phyloP scores from a whole-genome alignment of 148 eudicot genomes.

The Tetragonia tetragonoides region DNA sequence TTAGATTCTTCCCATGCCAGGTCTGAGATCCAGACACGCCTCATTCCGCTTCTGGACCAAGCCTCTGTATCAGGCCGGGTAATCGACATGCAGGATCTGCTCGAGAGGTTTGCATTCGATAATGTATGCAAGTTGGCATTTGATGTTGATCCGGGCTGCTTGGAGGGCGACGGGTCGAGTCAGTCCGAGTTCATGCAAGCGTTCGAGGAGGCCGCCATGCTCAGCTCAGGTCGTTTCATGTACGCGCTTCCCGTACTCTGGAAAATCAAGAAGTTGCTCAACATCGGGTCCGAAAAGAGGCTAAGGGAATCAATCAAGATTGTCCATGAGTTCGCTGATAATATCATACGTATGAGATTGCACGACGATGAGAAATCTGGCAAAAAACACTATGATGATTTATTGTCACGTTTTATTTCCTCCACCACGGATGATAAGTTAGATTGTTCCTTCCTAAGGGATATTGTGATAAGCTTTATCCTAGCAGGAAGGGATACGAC shows the following conservation, averaged over 20 bases:
- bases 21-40: slow-evolving; percentile 38
- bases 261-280: slow-evolving; percentile 41
- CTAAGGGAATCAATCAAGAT: slow-evolving; percentile 40
- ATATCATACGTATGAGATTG: slow-evolving; percentile 26
- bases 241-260: slow-evolving; percentile 35
- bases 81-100: slow-evolving; percentile 59
- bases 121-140: slow-evolving; percentile 51
- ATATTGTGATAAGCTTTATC: slow-evolving; percentile 61
- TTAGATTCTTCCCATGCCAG: background rate
- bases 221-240: slow-evolving; percentile 56
- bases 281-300: slow-evolving; percentile 54
- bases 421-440: background rate
- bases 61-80: slow-evolving; percentile 26
- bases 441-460: slow-evolving; percentile 40
- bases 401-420: slow-evolving; percentile 58
- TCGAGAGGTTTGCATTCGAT: slow-evolving; percentile 71
- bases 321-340: slow-evolving; percentile 53
- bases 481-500: slow-evolving; percentile 71
- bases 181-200: slow-evolving; percentile 55
- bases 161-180: slow-evolving; percentile 36
- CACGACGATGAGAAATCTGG: slow-evolving; percentile 18
- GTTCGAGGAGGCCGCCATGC: slow-evolving; percentile 54
- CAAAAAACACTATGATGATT: slow-evolving; percentile 28
- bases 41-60: slow-evolving; percentile 41
- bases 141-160: slow-evolving; percentile 65